Conservation (phyloP, 2,329 filamentous ascomycete genomes). For the Colletotrichum salicis region DNA sequence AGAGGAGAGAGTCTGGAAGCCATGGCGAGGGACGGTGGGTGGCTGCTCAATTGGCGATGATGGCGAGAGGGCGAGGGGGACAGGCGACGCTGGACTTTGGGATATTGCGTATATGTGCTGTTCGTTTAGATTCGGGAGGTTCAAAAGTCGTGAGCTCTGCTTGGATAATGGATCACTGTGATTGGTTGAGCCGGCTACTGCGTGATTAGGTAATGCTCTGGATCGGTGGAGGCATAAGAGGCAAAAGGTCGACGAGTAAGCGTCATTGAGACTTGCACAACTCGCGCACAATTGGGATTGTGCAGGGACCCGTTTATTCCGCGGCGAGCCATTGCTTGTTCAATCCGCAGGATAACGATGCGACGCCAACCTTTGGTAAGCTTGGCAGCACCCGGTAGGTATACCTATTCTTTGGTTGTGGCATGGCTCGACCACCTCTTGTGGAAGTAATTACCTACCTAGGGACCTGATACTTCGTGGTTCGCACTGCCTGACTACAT, state of each 20-base stretch:
- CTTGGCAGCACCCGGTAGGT: too few relatives aligned
- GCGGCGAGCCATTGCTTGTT: neutral
- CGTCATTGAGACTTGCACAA: conserved; percentile 24
- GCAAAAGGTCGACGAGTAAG: conserved; percentile 31
- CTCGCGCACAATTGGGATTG: neutral
- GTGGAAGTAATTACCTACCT: too few relatives aligned
- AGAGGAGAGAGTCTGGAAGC: conserved; percentile 84
- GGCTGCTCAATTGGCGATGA: conserved; percentile 42
- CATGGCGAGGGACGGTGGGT: conserved; percentile 63
- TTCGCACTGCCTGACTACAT: too few relatives aligned
- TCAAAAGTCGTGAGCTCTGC: conserved; percentile 39
- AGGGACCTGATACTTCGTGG: too few relatives aligned
- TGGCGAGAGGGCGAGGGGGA: conserved; percentile 6
- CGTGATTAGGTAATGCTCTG: neutral
- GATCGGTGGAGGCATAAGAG: conserved; percentile 32
- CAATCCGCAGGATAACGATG: neutral
- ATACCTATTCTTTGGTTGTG: neutral
- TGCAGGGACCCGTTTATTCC: neutral
- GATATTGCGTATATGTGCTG: conserved; percentile 18
- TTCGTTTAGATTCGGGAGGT: conserved; percentile 35
- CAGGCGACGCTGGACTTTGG: conserved; percentile 6
- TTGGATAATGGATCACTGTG: conserved; percentile 35
- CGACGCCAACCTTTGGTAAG: neutral
- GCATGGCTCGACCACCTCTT: neutral
- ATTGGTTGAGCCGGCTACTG: conserved; percentile 27